Conservation (phyloP, 257 asterid genomes). For the Primulina tabacum region DNA sequence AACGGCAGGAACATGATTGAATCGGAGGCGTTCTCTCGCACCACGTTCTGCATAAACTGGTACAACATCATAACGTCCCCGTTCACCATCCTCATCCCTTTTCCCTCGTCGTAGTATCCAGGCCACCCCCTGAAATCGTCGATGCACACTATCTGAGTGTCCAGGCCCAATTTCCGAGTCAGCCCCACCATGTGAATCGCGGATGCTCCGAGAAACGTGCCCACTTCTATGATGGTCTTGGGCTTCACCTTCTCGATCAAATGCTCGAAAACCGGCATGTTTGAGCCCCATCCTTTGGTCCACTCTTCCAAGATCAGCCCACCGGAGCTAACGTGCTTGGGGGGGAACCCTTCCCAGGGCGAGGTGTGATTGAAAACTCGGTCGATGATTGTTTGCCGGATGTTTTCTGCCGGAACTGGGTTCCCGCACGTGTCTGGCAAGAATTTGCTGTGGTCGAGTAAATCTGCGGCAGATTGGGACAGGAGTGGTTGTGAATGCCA, state of each 20-base stretch:
- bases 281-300: conserved; percentile 63
- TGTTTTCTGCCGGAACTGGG: conserved; percentile 21
- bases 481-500: conserved; percentile 27
- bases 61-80: conserved; percentile 51
- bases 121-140: conserved; percentile 85
- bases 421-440: conserved; percentile 20
- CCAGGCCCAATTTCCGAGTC: conserved; percentile 40
- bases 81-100: conserved; percentile 51
- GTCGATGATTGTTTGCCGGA: conserved; percentile 37
- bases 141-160: conserved; percentile 49
- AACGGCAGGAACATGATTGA: conserved; percentile 43
- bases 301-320: conserved; percentile 32
- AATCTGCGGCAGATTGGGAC: conserved; percentile 19
- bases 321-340: conserved; percentile 26
- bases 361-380: conserved; percentile 53
- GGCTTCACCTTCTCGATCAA: conserved; percentile 47
- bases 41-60: conserved; percentile 72
- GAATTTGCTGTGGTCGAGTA: conserved; percentile 38
- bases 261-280: conserved; percentile 53
- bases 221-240: conserved; percentile 53
- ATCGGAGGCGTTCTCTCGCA: conserved; percentile 35
- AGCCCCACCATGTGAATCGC: conserved; percentile 57
- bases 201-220: conserved; percentile 68
- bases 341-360: conserved; percentile 61
- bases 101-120: conserved; percentile 46